Conservation (phyloP, 2,329 filamentous ascomycete species). For the Paecilomyces dactylethromorphus region DNA sequence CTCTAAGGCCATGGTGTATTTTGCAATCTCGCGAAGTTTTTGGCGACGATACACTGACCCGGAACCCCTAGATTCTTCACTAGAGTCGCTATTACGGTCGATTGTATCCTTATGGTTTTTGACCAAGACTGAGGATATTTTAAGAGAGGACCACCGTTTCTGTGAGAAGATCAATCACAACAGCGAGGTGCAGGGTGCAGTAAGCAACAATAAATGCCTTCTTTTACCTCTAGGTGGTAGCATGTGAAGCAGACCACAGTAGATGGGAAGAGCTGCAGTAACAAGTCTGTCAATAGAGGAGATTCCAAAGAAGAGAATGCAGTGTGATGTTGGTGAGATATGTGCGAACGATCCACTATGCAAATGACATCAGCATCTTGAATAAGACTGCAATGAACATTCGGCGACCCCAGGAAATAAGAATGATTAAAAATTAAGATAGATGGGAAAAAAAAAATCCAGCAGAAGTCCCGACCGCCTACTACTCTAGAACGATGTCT, state of each 20-base stretch:
- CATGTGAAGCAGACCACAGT: not conserved
- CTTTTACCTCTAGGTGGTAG: not conserved
- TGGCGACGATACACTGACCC: too few relatives aligned
- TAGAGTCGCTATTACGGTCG: too few relatives aligned
- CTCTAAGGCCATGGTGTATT: too few relatives aligned
- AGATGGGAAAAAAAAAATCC: not conserved
- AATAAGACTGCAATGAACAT: too few relatives aligned
- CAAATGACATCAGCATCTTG: too few relatives aligned
- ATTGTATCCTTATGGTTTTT: too few relatives aligned
- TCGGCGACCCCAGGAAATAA: too few relatives aligned
- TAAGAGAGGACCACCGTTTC: too few relatives aligned
- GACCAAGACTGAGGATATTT: too few relatives aligned
- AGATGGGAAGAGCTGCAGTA: not conserved
- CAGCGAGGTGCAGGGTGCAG: not conserved
- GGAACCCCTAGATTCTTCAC: too few relatives aligned
- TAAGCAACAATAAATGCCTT: not conserved
- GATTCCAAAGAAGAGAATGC: not conserved
- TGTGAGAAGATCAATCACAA: too few relatives aligned
- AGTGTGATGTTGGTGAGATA: not conserved
- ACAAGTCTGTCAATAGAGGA: not conserved
- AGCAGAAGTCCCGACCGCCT: not conserved
- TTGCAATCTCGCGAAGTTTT: too few relatives aligned
- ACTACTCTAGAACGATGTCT: not conserved
- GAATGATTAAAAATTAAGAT: not conserved
- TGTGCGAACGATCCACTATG: not conserved